These are phyloP conservation scores for Russula virescens DNA, from an alignment of 768 basidiomycete genomes.

Conservation along the genomic window DNA sequence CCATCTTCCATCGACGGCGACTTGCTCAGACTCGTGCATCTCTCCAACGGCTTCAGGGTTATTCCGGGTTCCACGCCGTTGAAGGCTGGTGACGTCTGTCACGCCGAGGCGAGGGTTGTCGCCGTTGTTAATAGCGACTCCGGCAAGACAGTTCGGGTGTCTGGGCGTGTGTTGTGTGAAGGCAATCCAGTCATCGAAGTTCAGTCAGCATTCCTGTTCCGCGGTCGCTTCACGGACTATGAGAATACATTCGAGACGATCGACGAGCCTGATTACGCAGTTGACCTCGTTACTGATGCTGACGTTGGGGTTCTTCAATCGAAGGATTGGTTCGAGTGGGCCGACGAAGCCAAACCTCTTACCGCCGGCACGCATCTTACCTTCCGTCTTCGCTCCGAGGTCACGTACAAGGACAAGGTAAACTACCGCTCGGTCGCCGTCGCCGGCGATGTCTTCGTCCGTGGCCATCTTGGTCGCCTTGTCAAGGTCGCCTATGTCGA, in stretches of 20 bases:
- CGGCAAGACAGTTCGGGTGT: constrained; percentile 91
- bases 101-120: constrained; percentile 79
- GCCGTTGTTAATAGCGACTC: constrained; percentile 87
- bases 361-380: constrained; percentile 76
- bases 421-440: constrained; percentile 79
- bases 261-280: constrained; percentile 83
- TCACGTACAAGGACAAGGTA: constrained; percentile 87
- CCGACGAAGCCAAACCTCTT: constrained; percentile 72
- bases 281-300: constrained; percentile 69
- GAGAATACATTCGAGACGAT: constrained; percentile 93
- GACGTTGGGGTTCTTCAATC: constrained; percentile 86
- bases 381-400: constrained; percentile 83
- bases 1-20: constrained; percentile 89
- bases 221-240: constrained; percentile 89
- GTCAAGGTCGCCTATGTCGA: constrained; percentile 86
- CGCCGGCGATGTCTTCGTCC: constrained; percentile 78
- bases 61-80: constrained; percentile 73
- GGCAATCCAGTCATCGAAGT: constrained; percentile 87
- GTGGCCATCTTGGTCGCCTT: constrained; percentile 81
- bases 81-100: constrained; percentile 82
- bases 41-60: constrained; percentile 94
- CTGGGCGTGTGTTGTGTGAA: constrained; percentile 73
- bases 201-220: constrained; percentile 92
- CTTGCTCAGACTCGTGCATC: constrained; percentile 90
- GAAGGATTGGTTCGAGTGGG: constrained; percentile 99